Evolutionary conservation across 306 rosid genomes (phyloP).

Genomic region (Albizia julibrissin): DNA sequence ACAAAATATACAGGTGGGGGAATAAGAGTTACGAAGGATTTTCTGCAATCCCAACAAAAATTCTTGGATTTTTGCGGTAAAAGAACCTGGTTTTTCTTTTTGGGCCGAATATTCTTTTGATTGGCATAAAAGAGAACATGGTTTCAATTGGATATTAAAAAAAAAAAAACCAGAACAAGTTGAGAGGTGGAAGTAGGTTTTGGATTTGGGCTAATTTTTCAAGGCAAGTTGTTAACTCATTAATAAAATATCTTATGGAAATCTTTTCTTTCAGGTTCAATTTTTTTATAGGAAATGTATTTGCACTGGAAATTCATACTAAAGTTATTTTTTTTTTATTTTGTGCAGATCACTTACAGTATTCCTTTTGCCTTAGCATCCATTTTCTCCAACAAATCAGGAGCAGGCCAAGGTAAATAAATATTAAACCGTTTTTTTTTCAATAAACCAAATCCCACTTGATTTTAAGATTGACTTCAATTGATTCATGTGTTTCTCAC

Average conservation of each 20-base stretch:
- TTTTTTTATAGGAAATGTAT: too few species aligned
- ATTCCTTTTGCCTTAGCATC: neutral
- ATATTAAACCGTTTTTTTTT: neutral
- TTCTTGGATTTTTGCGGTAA: neutral
- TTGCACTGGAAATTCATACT: neutral
- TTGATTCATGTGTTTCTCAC: neutral
- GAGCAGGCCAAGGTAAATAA: conserved; percentile 11
- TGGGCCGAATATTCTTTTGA: neutral
- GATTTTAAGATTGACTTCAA: neutral
- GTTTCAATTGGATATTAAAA: neutral
- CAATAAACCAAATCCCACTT: neutral
- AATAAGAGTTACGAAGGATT: neutral
- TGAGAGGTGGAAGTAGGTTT: neutral
- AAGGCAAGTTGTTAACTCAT: neutral
- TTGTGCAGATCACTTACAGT: conserved; percentile 10
- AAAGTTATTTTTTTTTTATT: neutral
- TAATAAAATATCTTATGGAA: neutral
- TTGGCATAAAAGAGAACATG: neutral
- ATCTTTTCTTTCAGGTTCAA: too few species aligned
- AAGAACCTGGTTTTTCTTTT: neutral
- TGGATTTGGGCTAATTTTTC: neutral
- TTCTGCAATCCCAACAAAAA: neutral
- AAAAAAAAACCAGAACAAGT: neutral
- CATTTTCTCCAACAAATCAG: neutral
- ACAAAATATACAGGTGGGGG: neutral